Base-by-base conservation (phyloP, 139 green algal species). In the Coelastrella sp. region DNA sequence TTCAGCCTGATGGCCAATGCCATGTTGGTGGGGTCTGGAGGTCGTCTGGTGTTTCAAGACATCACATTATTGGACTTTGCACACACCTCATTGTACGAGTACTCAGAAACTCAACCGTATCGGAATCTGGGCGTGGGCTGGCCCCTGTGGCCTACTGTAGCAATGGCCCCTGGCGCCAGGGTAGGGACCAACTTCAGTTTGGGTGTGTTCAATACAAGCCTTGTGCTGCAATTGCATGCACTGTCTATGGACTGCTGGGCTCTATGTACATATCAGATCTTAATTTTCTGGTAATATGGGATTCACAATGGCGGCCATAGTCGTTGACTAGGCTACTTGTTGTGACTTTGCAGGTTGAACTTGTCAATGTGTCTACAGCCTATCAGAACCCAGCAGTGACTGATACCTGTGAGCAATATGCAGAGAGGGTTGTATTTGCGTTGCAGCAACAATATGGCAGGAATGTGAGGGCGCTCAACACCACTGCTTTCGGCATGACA, bases 391-490 rank as follows among this genome's bases (percentile, higher is more conserved):
- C 77, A 4, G 21, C 53, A 5, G 34, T 59, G 5, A 5, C 60
- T 17, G 77, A 84, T 40, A 84, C 19, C 38, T 84, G 77, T 45
- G 27, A 67, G 15, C 77, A 84, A 59, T 74, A 64, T 27, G 62
- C 35, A 32, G 15, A 73, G 38, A 64, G 59, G 4, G 37, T 35
- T 11, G 59, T 84, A 15, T 84, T 74, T 45, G 23, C 9, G 17
- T 40, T 84, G 77, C 57, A 62, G 35, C 77, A 84, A 37, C 51
- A 83, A 9, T 27, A 60, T 25, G 41, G 45, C 35, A 62, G 17
- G 7, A 69, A 40, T 30, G 51, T 68, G 2, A 8, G 19, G 8
- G 13, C 66, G 13, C 11, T 35, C 25, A 83, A 83, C 13, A 13
- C 25, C 2, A 79, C 71, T 4, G 32, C 7, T 27, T 32, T 50